phyloP scores from a whole-genome alignment of 805 yeast species.

The Saccharomycopsis sp. region DNA sequence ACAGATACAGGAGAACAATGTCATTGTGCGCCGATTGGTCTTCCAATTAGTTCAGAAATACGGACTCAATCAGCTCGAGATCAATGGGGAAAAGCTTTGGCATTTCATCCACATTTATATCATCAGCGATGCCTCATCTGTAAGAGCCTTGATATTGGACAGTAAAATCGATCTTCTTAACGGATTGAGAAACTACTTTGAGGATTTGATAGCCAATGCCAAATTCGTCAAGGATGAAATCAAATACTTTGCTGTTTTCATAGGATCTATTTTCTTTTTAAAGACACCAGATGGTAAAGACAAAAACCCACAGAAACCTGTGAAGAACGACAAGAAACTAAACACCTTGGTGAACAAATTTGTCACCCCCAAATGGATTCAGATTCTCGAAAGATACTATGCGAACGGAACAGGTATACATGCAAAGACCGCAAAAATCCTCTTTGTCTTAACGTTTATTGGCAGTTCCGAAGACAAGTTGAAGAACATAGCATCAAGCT shows the following conservation, averaged over 20 bases:
- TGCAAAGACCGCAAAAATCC: constrained; percentile 38
- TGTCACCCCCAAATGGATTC: constrained; percentile 51
- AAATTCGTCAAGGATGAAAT: constrained; percentile 43
- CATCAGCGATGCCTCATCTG: constrained; percentile 34
- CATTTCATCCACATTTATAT: constrained; percentile 52
- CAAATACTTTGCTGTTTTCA: constrained; percentile 37
- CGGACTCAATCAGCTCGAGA: constrained; percentile 49
- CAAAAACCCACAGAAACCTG: constrained; percentile 1
- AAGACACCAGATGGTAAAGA: background rate
- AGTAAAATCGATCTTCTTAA: constrained; percentile 34
- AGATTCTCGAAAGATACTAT: constrained; percentile 50
- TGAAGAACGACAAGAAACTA: background rate
- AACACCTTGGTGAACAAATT: constrained; percentile 46
- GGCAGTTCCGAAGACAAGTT: constrained; percentile 41
- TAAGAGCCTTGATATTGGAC: constrained; percentile 40
- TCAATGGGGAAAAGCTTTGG: constrained; percentile 62
- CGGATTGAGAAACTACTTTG: constrained; percentile 34
- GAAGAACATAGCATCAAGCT: constrained; percentile 30
- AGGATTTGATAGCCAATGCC: constrained; percentile 39
- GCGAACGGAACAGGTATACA: constrained; percentile 50
- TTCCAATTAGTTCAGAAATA: constrained; percentile 44
- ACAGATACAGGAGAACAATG: constrained; percentile 52
- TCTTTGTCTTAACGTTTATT: constrained; percentile 47
- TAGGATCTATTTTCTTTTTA: constrained; percentile 24
- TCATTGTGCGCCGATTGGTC: constrained; percentile 40